A percentile compares a stretch with the other conserved stretches of the same genome.
phyloP scores from a whole-genome alignment of 805 yeast genomes.

The Maudiozyma serrabonitensis region DNA sequence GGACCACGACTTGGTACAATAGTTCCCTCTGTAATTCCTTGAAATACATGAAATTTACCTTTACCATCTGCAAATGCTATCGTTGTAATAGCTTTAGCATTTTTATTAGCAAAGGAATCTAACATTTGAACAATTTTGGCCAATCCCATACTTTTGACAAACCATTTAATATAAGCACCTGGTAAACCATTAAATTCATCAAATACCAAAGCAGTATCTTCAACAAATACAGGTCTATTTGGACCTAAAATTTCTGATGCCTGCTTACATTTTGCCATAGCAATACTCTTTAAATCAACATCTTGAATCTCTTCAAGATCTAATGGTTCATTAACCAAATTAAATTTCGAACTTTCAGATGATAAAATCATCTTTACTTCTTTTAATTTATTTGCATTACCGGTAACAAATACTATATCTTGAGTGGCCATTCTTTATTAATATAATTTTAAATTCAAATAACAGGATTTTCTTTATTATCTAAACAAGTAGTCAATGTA shows the following conservation, averaged over 20 bases:
- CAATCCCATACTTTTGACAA: constrained; percentile 63
- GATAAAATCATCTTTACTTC: constrained; percentile 71
- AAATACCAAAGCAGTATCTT: constrained; percentile 87
- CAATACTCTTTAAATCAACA: constrained; percentile 63
- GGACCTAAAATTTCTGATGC: constrained; percentile 53
- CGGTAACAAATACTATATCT: constrained; percentile 66
- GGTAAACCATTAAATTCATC: constrained; percentile 77
- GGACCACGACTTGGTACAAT: constrained; percentile 78
- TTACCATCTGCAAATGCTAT: constrained; percentile 86
- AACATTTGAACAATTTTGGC: constrained; percentile 71
- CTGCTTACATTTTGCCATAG: constrained; percentile 60
- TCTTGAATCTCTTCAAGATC: constrained; percentile 94
- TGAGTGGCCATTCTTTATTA: background rate
- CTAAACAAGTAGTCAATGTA: too few relatives aligned
- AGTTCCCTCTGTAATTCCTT: constrained; percentile 72
- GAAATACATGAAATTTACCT: constrained; percentile 69
- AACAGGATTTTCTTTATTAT: too few relatives aligned
- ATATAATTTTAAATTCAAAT: too few relatives aligned
- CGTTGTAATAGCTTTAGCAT: constrained; percentile 84
- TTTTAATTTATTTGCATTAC: constrained; percentile 76
- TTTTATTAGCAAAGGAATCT: constrained; percentile 69
- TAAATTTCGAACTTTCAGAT: constrained; percentile 10
- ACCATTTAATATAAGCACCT: constrained; percentile 96
- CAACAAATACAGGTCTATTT: constrained; percentile 80
- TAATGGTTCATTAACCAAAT: constrained; percentile 50